Conservation (phyloP, 2,329 filamentous ascomycete species). For the Colletotrichum costaricense region DNA sequence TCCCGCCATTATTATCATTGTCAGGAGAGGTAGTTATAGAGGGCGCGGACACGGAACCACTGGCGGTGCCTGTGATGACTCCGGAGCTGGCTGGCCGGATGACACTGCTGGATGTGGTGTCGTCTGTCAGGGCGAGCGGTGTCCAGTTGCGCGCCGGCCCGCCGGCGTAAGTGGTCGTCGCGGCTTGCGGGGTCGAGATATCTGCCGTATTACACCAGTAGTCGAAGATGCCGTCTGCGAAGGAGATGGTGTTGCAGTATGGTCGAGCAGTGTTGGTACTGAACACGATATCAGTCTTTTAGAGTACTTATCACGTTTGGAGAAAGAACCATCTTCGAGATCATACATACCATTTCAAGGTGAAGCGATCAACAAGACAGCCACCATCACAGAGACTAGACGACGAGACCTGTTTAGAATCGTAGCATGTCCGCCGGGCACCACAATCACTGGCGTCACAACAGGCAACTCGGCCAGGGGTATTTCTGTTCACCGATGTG, state of each 20-base stretch:
- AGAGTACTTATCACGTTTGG: neutral
- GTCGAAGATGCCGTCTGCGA: slow-evolving; percentile 53
- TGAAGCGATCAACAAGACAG: slow-evolving; percentile 53
- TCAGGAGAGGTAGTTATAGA: slow-evolving; percentile 13
- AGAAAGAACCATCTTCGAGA: neutral
- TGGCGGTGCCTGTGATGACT: neutral
- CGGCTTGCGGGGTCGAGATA: slow-evolving; percentile 47
- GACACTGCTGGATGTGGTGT: slow-evolving; percentile 3
- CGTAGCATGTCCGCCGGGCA: slow-evolving; percentile 51
- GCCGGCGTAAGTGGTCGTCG: slow-evolving; percentile 54
- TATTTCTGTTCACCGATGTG: slow-evolving; percentile 39
- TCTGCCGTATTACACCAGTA: slow-evolving; percentile 54
- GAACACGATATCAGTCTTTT: slow-evolving; percentile 35
- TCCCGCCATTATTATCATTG: slow-evolving; percentile 15
- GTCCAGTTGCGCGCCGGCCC: slow-evolving; percentile 47
- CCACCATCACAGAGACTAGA: slow-evolving; percentile 52
- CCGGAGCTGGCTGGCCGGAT: neutral
- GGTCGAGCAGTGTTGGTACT: slow-evolving; percentile 50
- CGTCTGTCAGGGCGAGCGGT: slow-evolving; percentile 25
- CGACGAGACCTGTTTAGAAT: slow-evolving; percentile 47
- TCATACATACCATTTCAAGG: slow-evolving; percentile 57
- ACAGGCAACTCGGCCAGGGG: slow-evolving; percentile 54
- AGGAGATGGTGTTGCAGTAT: slow-evolving; percentile 59
- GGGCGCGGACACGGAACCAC: neutral
- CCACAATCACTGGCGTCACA: slow-evolving; percentile 50